Evolutionary conservation across 495 filamentous ascomycete genomes (phyloP).

Genomic region (Hyaloscypha hepaticicola): DNA sequence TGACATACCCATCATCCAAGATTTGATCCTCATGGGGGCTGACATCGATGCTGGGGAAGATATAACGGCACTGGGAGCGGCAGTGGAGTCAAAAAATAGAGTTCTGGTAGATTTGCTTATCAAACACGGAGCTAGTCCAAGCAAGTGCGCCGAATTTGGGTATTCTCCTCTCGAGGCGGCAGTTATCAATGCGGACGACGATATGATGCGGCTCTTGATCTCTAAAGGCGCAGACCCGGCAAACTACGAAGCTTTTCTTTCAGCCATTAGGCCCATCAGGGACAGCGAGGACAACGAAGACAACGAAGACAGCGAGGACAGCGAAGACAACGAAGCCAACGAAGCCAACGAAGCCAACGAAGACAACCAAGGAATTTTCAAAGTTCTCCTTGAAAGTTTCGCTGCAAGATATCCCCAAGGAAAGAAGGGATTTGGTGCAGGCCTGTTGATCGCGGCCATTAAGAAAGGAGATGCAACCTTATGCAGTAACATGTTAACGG

Average conservation of each 20-base stretch:
- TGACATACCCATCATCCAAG: slow-evolving; percentile 3
- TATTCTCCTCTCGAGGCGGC: background rate
- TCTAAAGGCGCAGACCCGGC: slow-evolving; percentile 15
- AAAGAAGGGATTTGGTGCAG: slow-evolving; percentile 12
- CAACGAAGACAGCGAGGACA: background rate
- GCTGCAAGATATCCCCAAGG: slow-evolving; percentile 16
- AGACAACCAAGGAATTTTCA: too few species aligned
- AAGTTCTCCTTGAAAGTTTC: slow-evolving; percentile 15
- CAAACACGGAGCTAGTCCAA: background rate
- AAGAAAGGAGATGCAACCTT: background rate
- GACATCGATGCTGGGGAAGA: background rate
- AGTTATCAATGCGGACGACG: slow-evolving; percentile 4
- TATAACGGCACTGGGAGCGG: background rate
- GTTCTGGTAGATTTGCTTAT: background rate
- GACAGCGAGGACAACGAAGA: too few species aligned
- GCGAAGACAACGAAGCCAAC: too few species aligned
- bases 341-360: background rate
- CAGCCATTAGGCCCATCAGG: slow-evolving; percentile 8
- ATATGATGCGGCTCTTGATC: slow-evolving; percentile 13
- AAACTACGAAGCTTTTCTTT: slow-evolving; percentile 16
- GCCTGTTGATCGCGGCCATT: slow-evolving; percentile 1
- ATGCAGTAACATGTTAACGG: background rate
- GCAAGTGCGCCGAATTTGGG: background rate
- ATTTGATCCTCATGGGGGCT: slow-evolving; percentile 1
- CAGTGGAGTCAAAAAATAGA: background rate